Percentiles rank a stretch among this genome's conserved stretches.
Conservation (phyloP, 768 basidiomycete species). For the Gyrodon lividus region DNA sequence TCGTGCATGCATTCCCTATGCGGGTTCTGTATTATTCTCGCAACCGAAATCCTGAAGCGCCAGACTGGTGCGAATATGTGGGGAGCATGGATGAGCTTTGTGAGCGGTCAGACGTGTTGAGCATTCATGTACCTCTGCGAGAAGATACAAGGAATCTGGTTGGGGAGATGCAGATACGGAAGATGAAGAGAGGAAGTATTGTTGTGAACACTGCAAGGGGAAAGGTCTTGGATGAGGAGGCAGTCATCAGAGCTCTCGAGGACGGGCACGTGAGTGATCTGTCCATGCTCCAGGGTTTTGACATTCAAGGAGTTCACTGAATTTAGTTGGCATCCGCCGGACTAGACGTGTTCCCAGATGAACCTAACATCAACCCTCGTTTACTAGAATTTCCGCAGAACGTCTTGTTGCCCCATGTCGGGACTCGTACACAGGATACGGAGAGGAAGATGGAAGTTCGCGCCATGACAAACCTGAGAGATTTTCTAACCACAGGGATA, state of each 20-base stretch:
- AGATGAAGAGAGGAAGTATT: conserved; percentile 68
- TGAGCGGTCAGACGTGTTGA: conserved; percentile 71
- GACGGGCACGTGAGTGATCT: conserved; percentile 70
- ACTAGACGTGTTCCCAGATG: conserved; percentile 83
- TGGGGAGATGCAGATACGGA: conserved; percentile 66
- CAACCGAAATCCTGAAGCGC: conserved; percentile 51
- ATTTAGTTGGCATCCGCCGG: conserved; percentile 54
- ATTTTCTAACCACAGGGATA: conserved; percentile 57
- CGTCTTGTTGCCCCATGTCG: conserved; percentile 84
- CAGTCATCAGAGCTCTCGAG: conserved; percentile 75
- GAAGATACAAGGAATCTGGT: conserved; percentile 68
- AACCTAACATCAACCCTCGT: conserved; percentile 74
- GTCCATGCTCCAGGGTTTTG: neutral
- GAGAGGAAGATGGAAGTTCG: conserved; percentile 78
- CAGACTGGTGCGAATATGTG: conserved; percentile 37
- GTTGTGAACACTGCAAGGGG: conserved; percentile 84
- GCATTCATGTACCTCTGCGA: conserved; percentile 77
- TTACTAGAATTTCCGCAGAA: conserved; percentile 73
- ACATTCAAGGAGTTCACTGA: neutral
- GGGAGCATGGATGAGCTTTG: conserved; percentile 54
- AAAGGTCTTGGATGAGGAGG: conserved; percentile 81
- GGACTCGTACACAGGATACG: conserved; percentile 73
- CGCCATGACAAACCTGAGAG: conserved; percentile 66
- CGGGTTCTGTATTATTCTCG: conserved; percentile 76
- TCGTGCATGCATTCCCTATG: conserved; percentile 83